These are phyloP conservation scores for Gnaphalium uliginosum DNA, from an alignment of 129 eudicot species.

Conservation along the genomic window DNA sequence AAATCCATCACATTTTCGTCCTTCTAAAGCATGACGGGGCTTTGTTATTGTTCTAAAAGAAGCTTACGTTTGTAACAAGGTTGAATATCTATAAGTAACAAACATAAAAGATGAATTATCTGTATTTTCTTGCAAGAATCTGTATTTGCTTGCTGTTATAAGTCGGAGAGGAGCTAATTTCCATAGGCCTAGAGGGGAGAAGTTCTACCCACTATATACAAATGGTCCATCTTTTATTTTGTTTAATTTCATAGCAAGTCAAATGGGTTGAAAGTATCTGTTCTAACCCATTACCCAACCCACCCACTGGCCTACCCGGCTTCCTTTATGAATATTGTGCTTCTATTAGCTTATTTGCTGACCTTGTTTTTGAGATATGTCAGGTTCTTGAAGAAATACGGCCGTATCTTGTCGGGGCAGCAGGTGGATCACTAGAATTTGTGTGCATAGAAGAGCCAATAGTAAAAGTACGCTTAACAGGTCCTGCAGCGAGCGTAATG, in stretches of 20 bases:
- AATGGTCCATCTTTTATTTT: not conserved
- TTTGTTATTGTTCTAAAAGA: not conserved
- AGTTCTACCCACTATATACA: not conserved
- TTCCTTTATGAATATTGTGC: not conserved
- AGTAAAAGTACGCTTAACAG: conserved; percentile 80
- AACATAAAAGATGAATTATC: not conserved
- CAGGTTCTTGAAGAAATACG: conserved; percentile 97
- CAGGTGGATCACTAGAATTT: conserved; percentile 86
- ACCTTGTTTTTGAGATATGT: not conserved
- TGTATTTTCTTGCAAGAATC: not conserved
- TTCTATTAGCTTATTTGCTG: conserved; percentile 1
- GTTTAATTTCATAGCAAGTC: too few species aligned
- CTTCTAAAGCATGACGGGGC: not conserved
- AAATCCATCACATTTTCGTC: not conserved
- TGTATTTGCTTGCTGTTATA: not conserved
- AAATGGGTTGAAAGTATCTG: too few species aligned
- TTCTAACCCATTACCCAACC: not conserved
- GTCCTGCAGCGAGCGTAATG: conserved; percentile 98
- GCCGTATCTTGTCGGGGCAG: conserved; percentile 91
- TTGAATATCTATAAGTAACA: not conserved
- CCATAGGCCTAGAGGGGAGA: not conserved
- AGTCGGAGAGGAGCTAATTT: not conserved
- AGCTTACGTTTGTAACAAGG: not conserved
- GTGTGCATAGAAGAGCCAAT: conserved; percentile 94
- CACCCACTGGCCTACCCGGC: not conserved